Conservation (phyloP, 805 yeast genomes). For the Candida caryicola region DNA sequence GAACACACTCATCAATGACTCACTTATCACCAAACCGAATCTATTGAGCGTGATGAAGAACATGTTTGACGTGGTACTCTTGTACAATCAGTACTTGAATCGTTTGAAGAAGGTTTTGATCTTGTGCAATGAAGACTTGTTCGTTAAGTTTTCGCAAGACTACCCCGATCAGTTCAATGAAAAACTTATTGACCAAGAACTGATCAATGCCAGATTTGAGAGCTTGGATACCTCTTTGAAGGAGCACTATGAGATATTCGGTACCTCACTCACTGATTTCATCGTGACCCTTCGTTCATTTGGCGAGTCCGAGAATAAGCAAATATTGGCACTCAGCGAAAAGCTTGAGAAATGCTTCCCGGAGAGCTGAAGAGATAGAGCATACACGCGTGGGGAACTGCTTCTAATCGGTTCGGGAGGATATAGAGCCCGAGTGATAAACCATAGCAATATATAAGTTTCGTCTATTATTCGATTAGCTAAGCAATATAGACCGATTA, state of each 20-base stretch:
- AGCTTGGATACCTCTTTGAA: constrained; percentile 40
- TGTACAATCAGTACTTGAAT: constrained; percentile 47
- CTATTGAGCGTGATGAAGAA: constrained; percentile 46
- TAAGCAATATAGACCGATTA: not conserved
- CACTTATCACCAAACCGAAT: constrained; percentile 60
- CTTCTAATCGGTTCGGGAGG: too few relatives aligned
- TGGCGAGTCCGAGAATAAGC: constrained; percentile 51
- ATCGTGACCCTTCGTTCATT: constrained; percentile 43
- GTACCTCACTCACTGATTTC: constrained; percentile 43
- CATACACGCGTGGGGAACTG: too few relatives aligned
- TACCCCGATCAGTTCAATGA: constrained; percentile 38
- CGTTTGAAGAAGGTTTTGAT: constrained; percentile 56
- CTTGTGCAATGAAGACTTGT: constrained; percentile 46
- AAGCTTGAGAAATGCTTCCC: constrained; percentile 40
- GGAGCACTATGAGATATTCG: constrained; percentile 44
- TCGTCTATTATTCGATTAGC: not conserved
- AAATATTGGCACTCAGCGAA: constrained; percentile 41
- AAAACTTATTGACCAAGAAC: constrained; percentile 35
- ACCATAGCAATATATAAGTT: too few relatives aligned
- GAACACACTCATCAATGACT: constrained; percentile 61
- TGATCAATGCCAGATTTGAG: constrained; percentile 40
- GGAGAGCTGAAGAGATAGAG: constrained; percentile 12
- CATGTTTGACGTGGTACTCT: constrained; percentile 46
- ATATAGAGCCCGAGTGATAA: too few relatives aligned
- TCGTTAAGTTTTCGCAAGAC: constrained; percentile 30